Percentiles rank a stretch among this genome's conserved stretches.
These are phyloP conservation scores for Cladophialophora exuberans DNA, from an alignment of 2,329 filamentous ascomycete genomes.

Conservation along the genomic window DNA sequence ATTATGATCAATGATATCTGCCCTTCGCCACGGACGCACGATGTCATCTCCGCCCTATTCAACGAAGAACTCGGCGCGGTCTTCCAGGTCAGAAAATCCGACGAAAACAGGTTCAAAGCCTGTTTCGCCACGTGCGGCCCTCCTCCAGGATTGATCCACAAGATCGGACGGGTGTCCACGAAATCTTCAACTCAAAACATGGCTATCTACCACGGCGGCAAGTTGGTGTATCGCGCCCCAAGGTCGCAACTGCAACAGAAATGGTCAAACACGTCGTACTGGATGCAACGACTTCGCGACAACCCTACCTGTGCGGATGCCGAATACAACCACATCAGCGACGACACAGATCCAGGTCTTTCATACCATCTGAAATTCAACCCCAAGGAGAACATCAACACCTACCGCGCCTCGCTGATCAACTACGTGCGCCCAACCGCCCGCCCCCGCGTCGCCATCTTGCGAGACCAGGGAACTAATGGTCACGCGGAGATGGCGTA, in stretches of 20 bases:
- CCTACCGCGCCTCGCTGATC: constrained; percentile 48
- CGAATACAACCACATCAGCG: constrained; percentile 75
- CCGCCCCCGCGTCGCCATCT: constrained; percentile 81
- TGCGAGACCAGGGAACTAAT: constrained; percentile 94
- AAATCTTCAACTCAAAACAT: constrained; percentile 71
- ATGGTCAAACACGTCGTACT: constrained; percentile 86
- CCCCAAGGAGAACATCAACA: constrained; percentile 66
- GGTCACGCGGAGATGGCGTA: constrained; percentile 98
- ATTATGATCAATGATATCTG: constrained; percentile 74
- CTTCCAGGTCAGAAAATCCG: constrained; percentile 86
- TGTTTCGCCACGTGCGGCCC: constrained; percentile 91
- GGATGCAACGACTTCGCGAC: constrained; percentile 89
- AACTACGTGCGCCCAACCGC: constrained; percentile 63
- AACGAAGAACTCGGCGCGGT: constrained; percentile 95
- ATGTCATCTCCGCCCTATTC: constrained; percentile 79
- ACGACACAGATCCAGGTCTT: constrained; percentile 79
- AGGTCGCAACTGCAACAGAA: constrained; percentile 78
- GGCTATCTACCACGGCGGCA: constrained; percentile 71
- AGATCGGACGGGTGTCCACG: constrained; percentile 75
- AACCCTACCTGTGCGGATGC: constrained; percentile 84
- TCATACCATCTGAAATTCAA: constrained; percentile 82
- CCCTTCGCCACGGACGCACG: constrained; percentile 62
- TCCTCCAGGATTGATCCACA: constrained; percentile 77
- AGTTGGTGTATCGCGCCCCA: constrained; percentile 69
- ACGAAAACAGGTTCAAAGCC: constrained; percentile 82